phyloP scores from a whole-genome alignment of 2,329 filamentous ascomycete genomes.

The Raffaelea deltoideospora region DNA sequence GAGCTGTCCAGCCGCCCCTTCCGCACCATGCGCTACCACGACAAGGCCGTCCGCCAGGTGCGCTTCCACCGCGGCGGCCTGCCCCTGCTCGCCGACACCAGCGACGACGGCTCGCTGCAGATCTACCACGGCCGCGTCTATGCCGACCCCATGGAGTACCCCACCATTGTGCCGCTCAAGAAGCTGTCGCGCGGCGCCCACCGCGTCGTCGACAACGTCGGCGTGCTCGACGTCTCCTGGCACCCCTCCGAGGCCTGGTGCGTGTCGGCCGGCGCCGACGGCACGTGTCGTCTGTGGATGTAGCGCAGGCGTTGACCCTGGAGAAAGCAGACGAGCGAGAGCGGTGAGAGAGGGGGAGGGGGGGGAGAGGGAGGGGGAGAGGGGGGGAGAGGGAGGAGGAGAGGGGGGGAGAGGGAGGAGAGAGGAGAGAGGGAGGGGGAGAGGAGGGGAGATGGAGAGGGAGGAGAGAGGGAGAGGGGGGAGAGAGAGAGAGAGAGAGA shows the following conservation, averaged over 20 bases:
- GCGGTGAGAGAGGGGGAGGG: background rate
- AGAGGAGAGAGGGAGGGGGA: background rate
- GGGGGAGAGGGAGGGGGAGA: background rate
- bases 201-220: conserved; percentile 69
- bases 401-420: too few relatives aligned
- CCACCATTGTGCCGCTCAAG: conserved; percentile 91
- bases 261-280: conserved; percentile 86
- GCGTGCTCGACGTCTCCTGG: conserved; percentile 92
- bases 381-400: background rate
- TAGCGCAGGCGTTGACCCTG: too few relatives aligned
- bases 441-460: too few relatives aligned
- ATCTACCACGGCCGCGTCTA: conserved; percentile 96
- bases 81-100: conserved; percentile 86
- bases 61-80: conserved; percentile 65
- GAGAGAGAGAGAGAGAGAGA: background rate
- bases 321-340: background rate
- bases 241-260: conserved; percentile 90
- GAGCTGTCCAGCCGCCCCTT: conserved; percentile 83
- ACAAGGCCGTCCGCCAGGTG: conserved; percentile 79
- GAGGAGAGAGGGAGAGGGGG: too few relatives aligned
- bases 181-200: conserved; percentile 63
- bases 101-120: conserved; percentile 86
- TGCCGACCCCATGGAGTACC: conserved; percentile 88
- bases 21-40: conserved; percentile 92
- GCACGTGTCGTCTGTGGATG: conserved; percentile 81